Conservation (phyloP, 2,329 filamentous ascomycete species). For the Pochonia chlamydosporia region DNA sequence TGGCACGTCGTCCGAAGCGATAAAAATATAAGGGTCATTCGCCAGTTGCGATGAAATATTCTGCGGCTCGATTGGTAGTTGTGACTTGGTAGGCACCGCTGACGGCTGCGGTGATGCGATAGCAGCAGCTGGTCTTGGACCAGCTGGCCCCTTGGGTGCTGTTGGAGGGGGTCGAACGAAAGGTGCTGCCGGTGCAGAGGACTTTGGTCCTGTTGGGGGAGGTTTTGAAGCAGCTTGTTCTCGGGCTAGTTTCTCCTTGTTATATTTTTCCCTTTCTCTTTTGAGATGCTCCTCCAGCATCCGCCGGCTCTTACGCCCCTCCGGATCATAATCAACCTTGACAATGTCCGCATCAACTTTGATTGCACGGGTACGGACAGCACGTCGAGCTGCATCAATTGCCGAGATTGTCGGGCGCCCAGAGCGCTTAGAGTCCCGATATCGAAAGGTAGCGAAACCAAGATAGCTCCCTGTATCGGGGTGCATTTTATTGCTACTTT, state of each 20-base stretch:
- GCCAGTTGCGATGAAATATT: conserved; percentile 65
- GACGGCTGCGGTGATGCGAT: conserved; percentile 20
- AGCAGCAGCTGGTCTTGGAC: conserved; percentile 23
- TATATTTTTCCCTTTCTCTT: conserved; percentile 58
- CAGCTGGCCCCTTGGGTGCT: conserved; percentile 80
- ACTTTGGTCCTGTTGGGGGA: conserved; percentile 33
- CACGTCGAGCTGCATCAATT: conserved; percentile 73
- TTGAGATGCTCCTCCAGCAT: conserved; percentile 72
- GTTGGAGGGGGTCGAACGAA: conserved; percentile 61
- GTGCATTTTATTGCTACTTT: conserved; percentile 91
- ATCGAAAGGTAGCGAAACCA: conserved; percentile 87
- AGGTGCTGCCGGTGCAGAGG: conserved; percentile 16
- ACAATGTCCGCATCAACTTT: conserved; percentile 74
- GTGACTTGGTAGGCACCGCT: conserved; percentile 15
- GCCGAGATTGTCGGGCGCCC: conserved; percentile 52
- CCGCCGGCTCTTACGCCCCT: conserved; percentile 74
- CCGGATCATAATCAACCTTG: conserved; percentile 81
- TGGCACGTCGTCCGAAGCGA: conserved; percentile 80
- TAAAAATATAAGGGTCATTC: conserved; percentile 82
- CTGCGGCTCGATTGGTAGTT: conserved; percentile 57
- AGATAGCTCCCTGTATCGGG: conserved; percentile 91
- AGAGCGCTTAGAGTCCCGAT: conserved; percentile 61
- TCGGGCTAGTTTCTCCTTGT: conserved; percentile 27
- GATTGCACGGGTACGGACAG: conserved; percentile 69
- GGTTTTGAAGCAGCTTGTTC: conserved; percentile 22